Evolutionary conservation across 352 stramenopile species (phyloP), one percentile per base, ranked within the genome.

Genomic region (Phytophthora pluvialis): DNA sequence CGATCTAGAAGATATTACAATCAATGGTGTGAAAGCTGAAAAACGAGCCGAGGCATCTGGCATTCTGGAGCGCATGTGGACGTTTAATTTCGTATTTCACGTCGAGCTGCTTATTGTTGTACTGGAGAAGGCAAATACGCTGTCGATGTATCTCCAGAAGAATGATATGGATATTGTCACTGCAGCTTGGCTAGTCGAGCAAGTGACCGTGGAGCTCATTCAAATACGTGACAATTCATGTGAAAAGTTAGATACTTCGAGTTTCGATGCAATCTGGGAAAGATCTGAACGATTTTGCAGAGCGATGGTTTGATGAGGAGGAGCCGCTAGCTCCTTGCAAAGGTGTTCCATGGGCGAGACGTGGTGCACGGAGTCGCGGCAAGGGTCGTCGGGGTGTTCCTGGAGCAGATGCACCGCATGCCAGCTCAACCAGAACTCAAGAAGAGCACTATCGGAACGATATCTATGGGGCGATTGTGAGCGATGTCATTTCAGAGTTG

Each of bases 31-130:
- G 15, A 58, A n/a, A 5, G 2, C 36, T 11, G 4, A 58, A 18
- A 59, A 52, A 46, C 13, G 53, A 31, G 35, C 18, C 18, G 29
- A 60, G 6, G 29, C 40, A 16, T n/a, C 29, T 26, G 42, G 42
- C n/a, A 60, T 60, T 31, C 1, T 60, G n/a, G 31, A 60, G 3
- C 15, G 8, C 5, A 52, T 60, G 53, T 60, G 53, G 53, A 60
- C 0, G 16, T 60, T 51, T 13, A 60, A 36, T 16, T 60, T 60
- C 8, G 9, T 60, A 26, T 52, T 60, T 45, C 53, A 52, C 10
- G 18, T 44, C 8, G 29, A 52, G 46, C 0, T 52, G 3, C 15
- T 52, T 1, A 35, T 52, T 31, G 18, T 40, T 11, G n/a, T 55
- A 10, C 10, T 49, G 4, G 43, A 55, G 16, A 63, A 63, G 15